phyloP scores from a whole-genome alignment of 169 alveolate species.

The Cryptosporidium ubiquitum region DNA sequence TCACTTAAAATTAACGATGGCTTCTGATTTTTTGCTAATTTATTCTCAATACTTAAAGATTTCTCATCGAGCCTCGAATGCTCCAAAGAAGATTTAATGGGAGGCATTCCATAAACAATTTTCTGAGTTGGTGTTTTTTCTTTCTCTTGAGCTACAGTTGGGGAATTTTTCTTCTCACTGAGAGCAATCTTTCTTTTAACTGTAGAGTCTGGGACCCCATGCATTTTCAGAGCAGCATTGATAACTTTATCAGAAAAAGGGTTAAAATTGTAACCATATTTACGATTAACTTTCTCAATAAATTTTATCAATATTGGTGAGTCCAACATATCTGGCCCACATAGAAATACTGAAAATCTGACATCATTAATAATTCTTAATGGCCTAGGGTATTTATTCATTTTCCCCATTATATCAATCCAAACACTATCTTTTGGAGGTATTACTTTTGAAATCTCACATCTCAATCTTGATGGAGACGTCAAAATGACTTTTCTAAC shows the following conservation, averaged over 20 bases:
- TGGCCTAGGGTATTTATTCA: conserved; percentile 19
- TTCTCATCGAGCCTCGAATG: background rate
- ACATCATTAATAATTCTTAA: conserved; percentile 53
- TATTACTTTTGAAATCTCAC: background rate
- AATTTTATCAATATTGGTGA: conserved; percentile 16
- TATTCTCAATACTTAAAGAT: background rate
- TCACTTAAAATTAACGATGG: conserved; percentile 20
- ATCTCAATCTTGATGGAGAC: conserved; percentile 47
- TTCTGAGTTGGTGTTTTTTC: background rate
- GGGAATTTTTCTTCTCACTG: background rate
- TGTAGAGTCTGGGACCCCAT: background rate
- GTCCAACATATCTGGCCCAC: conserved; percentile 58
- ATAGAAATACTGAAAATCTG: conserved; percentile 50
- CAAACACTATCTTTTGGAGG: conserved; percentile 16
- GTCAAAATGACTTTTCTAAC: conserved; percentile 59
- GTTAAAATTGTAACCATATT: conserved; percentile 28
- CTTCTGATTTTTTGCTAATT: background rate
- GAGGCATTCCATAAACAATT: background rate
- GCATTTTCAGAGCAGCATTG: conserved; percentile 46
- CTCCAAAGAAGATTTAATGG: background rate
- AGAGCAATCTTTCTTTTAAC: background rate
- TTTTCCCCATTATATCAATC: conserved; percentile 3
- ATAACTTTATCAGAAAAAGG: conserved; percentile 40
- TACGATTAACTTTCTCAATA: conserved; percentile 21
- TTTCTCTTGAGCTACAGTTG: background rate